Base-by-base conservation (phyloP, 2,329 filamentous ascomycete species). In the Scleromitrula shiraiana region DNA sequence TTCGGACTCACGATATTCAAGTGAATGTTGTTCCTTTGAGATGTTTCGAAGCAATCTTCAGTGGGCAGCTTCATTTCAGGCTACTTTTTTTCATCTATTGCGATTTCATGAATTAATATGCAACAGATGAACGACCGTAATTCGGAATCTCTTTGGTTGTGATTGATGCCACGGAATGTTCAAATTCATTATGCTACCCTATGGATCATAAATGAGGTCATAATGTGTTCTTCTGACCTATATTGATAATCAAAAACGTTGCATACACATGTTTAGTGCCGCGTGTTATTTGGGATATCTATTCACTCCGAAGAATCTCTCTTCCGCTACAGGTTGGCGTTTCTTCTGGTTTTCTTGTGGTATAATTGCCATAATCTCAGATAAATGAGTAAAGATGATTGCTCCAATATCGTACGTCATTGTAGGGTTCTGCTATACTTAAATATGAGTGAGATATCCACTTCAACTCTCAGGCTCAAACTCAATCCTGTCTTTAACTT, bases 171-270 rank as follows among this genome's bases (percentile, higher is more conserved):
- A 33, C 9, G 17, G 9, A 19, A 41, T n/a, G 10, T 4, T 6
- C 45, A 10, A 37, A 19, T 35, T n/a, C 30, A 20, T 17, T 10
- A 40, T 47, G 29, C 14, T 41, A 22, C 17, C 3, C 41, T 47
- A 26, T 36, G 20, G 27, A 41, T 30, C 37, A 26, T 20, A 41
- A 24, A 24, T 17, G 22, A 15, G 29, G 12, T 26, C 9, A 7
- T n/a, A 41, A 26, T 41, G 14, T 47, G 45, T 47, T 47, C 45
- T 26, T 47, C 45, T 47, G 45, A 47, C 45, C 45, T 17, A 43
- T 15, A 26, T 19, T 26, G 23, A 17, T 26, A 24, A n/a, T 26
- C 14, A 9, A 30, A 20, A 2, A 15, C 38, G 29, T 42, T 20
- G 8, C n/a, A 19, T 17, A 4, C n/a, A 45, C 14, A 38, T 29